These are phyloP conservation scores for Alopecurus myosuroides DNA, from an alignment of 176 grass and related monocot species.

Conservation along the genomic window DNA sequence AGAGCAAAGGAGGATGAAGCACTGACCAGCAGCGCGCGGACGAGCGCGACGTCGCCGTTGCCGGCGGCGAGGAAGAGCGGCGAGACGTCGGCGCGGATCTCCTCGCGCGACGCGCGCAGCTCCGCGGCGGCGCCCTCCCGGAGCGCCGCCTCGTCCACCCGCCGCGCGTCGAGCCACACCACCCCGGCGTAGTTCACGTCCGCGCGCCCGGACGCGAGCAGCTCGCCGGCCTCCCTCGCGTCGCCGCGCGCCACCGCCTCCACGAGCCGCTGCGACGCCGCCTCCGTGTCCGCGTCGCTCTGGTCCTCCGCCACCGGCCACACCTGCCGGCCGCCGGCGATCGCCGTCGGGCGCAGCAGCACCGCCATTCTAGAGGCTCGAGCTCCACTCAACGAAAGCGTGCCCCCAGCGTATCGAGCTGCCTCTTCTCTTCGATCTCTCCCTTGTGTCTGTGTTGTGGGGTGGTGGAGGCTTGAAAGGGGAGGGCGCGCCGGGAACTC, in stretches of 20 bases:
- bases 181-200: conserved; percentile 94
- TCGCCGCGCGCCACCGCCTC: conserved; percentile 70
- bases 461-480: conserved; percentile 53
- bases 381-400: background rate
- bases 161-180: conserved; percentile 62
- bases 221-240: conserved; percentile 43
- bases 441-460: background rate
- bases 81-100: conserved; percentile 91
- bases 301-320: conserved; percentile 59
- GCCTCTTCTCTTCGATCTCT: background rate
- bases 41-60: conserved; percentile 74
- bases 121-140: conserved; percentile 68
- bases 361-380: conserved; percentile 47
- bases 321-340: conserved; percentile 68
- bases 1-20: background rate
- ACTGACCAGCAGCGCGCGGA: conserved; percentile 78
- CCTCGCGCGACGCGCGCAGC: conserved; percentile 48
- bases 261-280: conserved; percentile 74
- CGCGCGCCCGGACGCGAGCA: conserved; percentile 50
- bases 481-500: conserved; percentile 47
- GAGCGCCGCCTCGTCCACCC: conserved; percentile 51
- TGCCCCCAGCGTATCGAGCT: background rate
- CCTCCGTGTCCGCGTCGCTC: conserved; percentile 30
- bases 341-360: conserved; percentile 55
- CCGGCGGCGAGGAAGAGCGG: conserved; percentile 95